phyloP scores from a whole-genome alignment of 139 green algal genomes.

The Auxenochlorella pyrenoidosa region DNA sequence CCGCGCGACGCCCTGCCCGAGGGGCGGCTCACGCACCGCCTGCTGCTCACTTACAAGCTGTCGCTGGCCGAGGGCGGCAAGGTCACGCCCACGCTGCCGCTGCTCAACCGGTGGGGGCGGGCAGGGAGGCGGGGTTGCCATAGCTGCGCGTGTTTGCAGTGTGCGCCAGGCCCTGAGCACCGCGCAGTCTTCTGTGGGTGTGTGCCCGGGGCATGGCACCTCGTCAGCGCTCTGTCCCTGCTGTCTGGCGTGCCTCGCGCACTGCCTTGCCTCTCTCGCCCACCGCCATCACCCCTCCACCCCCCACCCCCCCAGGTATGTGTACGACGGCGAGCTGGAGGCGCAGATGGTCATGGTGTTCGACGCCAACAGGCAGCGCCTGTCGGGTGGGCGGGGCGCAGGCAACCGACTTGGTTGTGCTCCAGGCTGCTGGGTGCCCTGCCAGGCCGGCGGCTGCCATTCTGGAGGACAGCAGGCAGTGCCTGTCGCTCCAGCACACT shows the following conservation, averaged over 20 bases:
- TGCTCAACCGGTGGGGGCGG: conserved; percentile 68
- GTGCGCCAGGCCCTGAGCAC: neutral
- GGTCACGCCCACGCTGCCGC: conserved; percentile 67
- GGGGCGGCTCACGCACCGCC: conserved; percentile 68
- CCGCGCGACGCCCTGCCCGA: conserved; percentile 73
- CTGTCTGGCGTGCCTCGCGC: neutral
- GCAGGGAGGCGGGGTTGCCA: too few species aligned
- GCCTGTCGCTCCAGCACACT: too few species aligned
- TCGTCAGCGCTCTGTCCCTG: neutral
- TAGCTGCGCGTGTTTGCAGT: too few species aligned
- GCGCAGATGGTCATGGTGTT: conserved; percentile 76
- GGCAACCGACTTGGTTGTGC: too few species aligned
- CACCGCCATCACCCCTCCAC: too few species aligned
- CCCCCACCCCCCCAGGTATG: conserved; percentile 46
- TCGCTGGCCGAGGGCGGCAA: conserved; percentile 79
- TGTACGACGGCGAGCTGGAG: conserved; percentile 84
- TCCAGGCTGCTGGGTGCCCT: too few species aligned
- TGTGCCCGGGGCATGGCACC: neutral
- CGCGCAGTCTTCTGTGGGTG: neutral
- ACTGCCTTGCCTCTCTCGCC: neutral
- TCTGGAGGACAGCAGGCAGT: too few species aligned
- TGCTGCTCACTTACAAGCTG: conserved; percentile 89
- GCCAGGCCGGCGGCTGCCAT: too few species aligned
- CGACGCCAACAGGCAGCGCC: conserved; percentile 78
- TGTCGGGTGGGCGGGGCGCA: conserved; percentile 39